Evolutionary conservation across 2,329 filamentous ascomycete species (phyloP).

Genomic region (Rugonectria rugulosa): DNA sequence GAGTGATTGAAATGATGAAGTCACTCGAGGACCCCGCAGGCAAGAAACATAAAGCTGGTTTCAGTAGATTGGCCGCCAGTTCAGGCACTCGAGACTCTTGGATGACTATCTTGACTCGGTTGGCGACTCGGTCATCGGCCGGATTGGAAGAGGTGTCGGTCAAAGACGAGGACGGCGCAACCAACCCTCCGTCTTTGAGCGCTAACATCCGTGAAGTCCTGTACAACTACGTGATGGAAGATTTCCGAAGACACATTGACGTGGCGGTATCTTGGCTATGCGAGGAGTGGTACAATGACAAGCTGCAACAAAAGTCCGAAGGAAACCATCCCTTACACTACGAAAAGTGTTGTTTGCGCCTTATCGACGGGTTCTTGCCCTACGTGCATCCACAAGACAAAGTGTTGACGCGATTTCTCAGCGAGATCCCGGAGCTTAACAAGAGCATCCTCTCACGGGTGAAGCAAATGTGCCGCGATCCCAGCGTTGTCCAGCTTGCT

Average conservation of each 20-base stretch:
- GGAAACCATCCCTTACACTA: constrained; percentile 70
- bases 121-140: constrained; percentile 80
- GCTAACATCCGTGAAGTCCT: constrained; percentile 81
- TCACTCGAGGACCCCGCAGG: constrained; percentile 71
- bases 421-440: constrained; percentile 86
- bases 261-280: constrained; percentile 93
- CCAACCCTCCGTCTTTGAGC: constrained; percentile 57
- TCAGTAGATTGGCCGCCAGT: constrained; percentile 84
- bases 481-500: constrained; percentile 68
- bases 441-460: constrained; percentile 76
- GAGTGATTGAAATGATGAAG: constrained; percentile 81
- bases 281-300: constrained; percentile 98
- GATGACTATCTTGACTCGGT: constrained; percentile 84
- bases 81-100: constrained; percentile 88
- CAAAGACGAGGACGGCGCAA: constrained; percentile 63
- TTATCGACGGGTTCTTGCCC: constrained; percentile 89
- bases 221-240: constrained; percentile 87
- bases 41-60: constrained; percentile 73
- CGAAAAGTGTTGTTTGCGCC: constrained; percentile 76
- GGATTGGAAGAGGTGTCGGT: constrained; percentile 69
- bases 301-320: constrained; percentile 52
- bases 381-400: constrained; percentile 94
- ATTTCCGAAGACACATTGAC: constrained; percentile 89
- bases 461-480: constrained; percentile 70
- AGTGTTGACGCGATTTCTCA: constrained; percentile 87